Evolutionary conservation across 352 stramenopile genomes (phyloP).

Genomic region (Phytophthora gonapodyides): DNA sequence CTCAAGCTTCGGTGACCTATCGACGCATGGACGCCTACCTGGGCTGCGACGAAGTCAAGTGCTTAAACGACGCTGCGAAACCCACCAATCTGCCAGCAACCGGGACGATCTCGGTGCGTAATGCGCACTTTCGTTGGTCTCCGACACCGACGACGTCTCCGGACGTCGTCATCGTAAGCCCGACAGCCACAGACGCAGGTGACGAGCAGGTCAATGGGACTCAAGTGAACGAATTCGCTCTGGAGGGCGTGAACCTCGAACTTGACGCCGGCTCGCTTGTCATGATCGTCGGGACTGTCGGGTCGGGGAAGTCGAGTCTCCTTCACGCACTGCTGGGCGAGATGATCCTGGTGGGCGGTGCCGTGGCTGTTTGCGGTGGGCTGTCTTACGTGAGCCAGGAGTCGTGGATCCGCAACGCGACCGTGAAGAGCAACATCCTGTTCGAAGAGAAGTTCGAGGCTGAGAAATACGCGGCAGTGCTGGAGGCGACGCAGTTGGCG

Average conservation of each 20-base stretch:
- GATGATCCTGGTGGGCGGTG: constrained; percentile 40
- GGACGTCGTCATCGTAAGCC: constrained; percentile 34
- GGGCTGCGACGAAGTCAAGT: constrained; percentile 24
- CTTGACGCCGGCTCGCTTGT: constrained; percentile 61
- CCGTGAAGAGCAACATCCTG: constrained; percentile 78
- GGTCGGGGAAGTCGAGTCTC: constrained; percentile 59
- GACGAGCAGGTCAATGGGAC: constrained; percentile 3
- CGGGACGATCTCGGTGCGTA: constrained; percentile 23
- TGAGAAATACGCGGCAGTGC: constrained; percentile 44
- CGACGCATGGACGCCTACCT: constrained; percentile 34
- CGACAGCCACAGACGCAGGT: constrained; percentile 17
- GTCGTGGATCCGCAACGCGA: constrained; percentile 93
- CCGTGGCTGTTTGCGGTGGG: constrained; percentile 31
- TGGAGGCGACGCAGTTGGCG: constrained; percentile 79
- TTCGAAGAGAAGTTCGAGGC: constrained; percentile 37
- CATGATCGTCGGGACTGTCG: constrained; percentile 59
- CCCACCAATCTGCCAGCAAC: constrained; percentile 1
- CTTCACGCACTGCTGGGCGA: constrained; percentile 56
- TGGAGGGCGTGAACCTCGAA: constrained; percentile 57
- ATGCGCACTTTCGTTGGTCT: constrained; percentile 34
- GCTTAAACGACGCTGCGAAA: background rate
- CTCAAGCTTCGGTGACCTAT: constrained; percentile 34
- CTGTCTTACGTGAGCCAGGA: constrained; percentile 91
- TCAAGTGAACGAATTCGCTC: constrained; percentile 23
- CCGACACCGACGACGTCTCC: constrained; percentile 1